Evolutionary conservation across 2,329 filamentous ascomycete genomes (phyloP).

Genomic region (Pseudogymnoascus pannorum): DNA sequence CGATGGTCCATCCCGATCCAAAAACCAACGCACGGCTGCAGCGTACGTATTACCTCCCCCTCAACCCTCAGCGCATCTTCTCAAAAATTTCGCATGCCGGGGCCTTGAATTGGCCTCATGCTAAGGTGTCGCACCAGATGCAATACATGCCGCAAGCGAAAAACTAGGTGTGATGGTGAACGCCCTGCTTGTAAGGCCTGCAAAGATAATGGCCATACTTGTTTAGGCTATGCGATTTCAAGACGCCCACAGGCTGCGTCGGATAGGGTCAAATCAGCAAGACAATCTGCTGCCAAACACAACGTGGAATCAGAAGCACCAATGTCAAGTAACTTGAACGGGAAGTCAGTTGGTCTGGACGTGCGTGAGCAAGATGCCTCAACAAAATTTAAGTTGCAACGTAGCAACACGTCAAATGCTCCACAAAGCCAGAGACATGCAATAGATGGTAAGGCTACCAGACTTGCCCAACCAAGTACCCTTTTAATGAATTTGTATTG

Average conservation of each 20-base stretch:
- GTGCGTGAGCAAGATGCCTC: neutral
- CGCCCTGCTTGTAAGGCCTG: conserved; percentile 66
- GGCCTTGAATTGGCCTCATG: neutral
- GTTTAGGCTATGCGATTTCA: conserved; percentile 56
- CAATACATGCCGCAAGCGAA: conserved; percentile 66
- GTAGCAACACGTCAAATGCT: neutral
- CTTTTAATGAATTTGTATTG: neutral
- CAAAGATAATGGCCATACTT: conserved; percentile 61
- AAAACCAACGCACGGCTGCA: neutral
- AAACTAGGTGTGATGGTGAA: conserved; percentile 68
- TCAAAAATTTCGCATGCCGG: neutral
- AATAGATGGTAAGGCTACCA: neutral
- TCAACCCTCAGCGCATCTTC: neutral
- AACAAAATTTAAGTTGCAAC: neutral
- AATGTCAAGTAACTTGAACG: neutral
- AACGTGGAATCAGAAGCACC: neutral
- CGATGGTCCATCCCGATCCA: conserved; percentile 19
- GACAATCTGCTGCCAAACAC: neutral
- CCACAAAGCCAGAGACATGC: neutral
- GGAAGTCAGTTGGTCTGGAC: neutral
- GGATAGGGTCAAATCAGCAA: neutral
- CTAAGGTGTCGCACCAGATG: conserved; percentile 39
- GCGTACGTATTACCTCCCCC: neutral
- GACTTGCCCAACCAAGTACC: neutral
- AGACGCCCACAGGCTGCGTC: neutral